Conservation (phyloP, 2,329 filamentous ascomycete species). For the Fusarium sp. region DNA sequence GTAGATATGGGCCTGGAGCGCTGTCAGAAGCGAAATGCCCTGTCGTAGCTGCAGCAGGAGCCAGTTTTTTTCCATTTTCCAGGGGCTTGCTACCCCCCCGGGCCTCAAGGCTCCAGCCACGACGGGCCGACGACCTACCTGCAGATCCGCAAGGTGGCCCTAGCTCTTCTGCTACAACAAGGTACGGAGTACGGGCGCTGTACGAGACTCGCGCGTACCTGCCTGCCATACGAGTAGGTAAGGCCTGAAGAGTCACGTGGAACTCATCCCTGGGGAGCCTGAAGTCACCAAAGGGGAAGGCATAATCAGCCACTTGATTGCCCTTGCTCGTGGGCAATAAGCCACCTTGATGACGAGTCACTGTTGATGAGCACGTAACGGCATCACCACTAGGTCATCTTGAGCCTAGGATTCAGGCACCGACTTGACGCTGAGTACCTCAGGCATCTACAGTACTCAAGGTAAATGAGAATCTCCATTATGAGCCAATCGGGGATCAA, state of each 20-base stretch:
- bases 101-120: conserved; percentile 10
- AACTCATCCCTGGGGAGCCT: not conserved
- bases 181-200: not conserved
- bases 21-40: conserved; percentile 49
- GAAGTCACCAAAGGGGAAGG: conserved; percentile 6
- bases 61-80: conserved; percentile 39
- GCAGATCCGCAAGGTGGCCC: conserved; percentile 42
- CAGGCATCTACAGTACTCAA: not conserved
- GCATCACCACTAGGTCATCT: not conserved
- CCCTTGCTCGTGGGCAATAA: conserved; percentile 8
- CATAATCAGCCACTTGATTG: conserved; percentile 12
- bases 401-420: not conserved
- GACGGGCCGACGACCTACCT: conserved; percentile 25
- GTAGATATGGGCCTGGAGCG: conserved; percentile 34
- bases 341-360: conserved; percentile 37
- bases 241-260: not conserved
- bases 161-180: conserved; percentile 33
- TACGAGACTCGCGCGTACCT: not conserved
- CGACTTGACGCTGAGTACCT: not conserved
- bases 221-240: not conserved
- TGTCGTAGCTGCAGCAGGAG: conserved; percentile 25
- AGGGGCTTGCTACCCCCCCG: conserved; percentile 33
- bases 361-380: not conserved
- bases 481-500: not conserved
- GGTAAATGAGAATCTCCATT: not conserved